Evolutionary conservation across 345 rosid species (phyloP), one percentile per base, ranked within the genome.

Genomic region (Gossypioides kirkii): DNA sequence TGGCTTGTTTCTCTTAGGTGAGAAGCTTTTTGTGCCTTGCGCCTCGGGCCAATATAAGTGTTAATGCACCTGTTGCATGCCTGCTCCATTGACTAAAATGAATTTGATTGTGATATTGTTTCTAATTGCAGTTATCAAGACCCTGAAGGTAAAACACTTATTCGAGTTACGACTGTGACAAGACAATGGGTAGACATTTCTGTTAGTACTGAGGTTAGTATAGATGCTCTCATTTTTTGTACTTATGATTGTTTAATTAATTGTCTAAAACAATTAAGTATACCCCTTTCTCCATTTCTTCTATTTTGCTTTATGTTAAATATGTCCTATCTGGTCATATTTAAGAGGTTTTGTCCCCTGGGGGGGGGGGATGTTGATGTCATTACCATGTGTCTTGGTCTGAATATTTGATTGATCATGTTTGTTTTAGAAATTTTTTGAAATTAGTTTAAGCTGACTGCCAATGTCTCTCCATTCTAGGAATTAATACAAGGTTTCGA

Each of bases 401-500:
- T 66, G 38, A 9, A 61, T 61, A 14, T 8, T 61, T 72, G 69
- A 66, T 47, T 45, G 32, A 36, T 73, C 2, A 28, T 50, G 61
- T 50, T 64, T 56, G 20, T 54, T 55, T 26, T 28, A 55, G 61
- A 36, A 23, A 20, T 2, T 2, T 22, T 22, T 55, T 52, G 41
- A 53, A 77, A 55, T 28, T 23, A 50, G 25, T 16, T 64, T 14
- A 47, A 66, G 23, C 65, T 75, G 28, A 77, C 7, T 13, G 13
- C 12, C 43, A 32, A 46, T 73, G 46, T 32, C 38, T 32, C 38
- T 8, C 61, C 58, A 65, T 80, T 82, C 77, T 87, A 96, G 99
- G 96, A 96, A 80, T 76, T 96, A 77, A 86, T 90, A 71, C 96
- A 90, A 81, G 94, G 94, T 66, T 96, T 96, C 77, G 99, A 96